Percentiles rank a stretch among this genome's conserved stretches.
Conservation (phyloP, 2,329 filamentous ascomycete genomes). For the Diaporthe humulicola region DNA sequence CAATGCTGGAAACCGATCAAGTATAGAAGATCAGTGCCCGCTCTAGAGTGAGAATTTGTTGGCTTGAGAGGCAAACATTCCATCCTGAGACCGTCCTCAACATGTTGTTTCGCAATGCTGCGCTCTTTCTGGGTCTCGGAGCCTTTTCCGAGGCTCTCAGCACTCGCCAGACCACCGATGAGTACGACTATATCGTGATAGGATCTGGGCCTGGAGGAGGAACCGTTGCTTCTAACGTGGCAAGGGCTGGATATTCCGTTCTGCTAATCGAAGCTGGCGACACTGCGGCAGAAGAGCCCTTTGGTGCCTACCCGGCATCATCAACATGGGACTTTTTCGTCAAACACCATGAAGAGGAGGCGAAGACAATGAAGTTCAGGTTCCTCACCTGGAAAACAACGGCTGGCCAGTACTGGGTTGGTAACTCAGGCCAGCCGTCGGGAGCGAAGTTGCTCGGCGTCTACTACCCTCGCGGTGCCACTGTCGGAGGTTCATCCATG, state of each 20-base stretch:
- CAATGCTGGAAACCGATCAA: no score
- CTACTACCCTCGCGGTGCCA: conserved; percentile 50
- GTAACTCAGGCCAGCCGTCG: conserved; percentile 45
- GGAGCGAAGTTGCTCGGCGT: conserved; percentile 48
- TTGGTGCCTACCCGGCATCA: conserved; percentile 5
- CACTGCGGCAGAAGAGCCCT: not conserved
- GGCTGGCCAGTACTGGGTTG: conserved; percentile 49
- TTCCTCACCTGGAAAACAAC: conserved; percentile 53
- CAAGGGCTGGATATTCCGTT: not conserved
- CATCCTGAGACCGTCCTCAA: not conserved
- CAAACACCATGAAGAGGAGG: conserved; percentile 63
- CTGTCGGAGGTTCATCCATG: conserved; percentile 49
- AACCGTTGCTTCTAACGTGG: conserved; percentile 7
- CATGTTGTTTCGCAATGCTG: not conserved
- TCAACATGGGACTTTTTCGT: conserved; percentile 68
- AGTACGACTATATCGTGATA: conserved; percentile 24
- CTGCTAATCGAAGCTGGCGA: conserved; percentile 4
- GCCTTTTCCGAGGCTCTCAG: not conserved
- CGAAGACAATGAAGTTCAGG: conserved; percentile 60
- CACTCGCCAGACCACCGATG: conserved; percentile 4
- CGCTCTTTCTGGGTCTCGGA: not conserved
- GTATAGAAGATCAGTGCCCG: not conserved
- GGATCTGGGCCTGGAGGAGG: conserved; percentile 9
- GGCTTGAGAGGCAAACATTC: accelerated
- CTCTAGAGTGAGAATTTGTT: accelerated